Conservation (phyloP, 1,284 basidiomycete species). For the Laetiporus sulphureus region DNA sequence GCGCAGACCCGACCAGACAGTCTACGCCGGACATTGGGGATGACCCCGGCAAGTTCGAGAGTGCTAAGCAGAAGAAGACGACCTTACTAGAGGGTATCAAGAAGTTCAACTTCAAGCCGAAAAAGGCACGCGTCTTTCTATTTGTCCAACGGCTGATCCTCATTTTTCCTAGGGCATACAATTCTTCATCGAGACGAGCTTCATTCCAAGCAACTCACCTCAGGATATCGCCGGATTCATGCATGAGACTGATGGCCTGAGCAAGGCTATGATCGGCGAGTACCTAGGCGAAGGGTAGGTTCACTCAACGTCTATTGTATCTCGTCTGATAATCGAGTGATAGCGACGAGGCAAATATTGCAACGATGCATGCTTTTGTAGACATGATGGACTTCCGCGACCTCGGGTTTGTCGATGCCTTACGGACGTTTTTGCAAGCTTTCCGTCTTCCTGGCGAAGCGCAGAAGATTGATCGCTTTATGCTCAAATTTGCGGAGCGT, state of each 20-base stretch:
- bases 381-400: slow-evolving; percentile 84
- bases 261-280: slow-evolving; percentile 95
- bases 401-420: slow-evolving; percentile 79
- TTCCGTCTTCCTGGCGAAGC: slow-evolving; percentile 94
- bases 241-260: slow-evolving; percentile 87
- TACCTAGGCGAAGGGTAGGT: slow-evolving; percentile 93
- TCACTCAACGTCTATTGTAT: neutral
- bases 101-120: slow-evolving; percentile 98
- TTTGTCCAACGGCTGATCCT: neutral
- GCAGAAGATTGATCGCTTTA: slow-evolving; percentile 98
- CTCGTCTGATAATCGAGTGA: neutral
- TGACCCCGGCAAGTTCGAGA: slow-evolving; percentile 93
- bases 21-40: slow-evolving; percentile 76
- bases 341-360: slow-evolving; percentile 83
- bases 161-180: slow-evolving; percentile 63
- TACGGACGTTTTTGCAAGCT: slow-evolving; percentile 84
- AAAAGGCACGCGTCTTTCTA: slow-evolving; percentile 45
- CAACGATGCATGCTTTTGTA: slow-evolving; percentile 95
- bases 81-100: slow-evolving; percentile 93
- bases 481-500: slow-evolving; percentile 96
- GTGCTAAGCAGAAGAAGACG: slow-evolving; percentile 95
- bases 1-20: slow-evolving; percentile 49
- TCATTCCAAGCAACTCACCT: slow-evolving; percentile 75
- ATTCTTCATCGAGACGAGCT: slow-evolving; percentile 86
- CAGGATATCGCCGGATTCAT: slow-evolving; percentile 86